These are phyloP conservation scores for Carex myosuroides DNA, from an alignment of 176 grass and related monocot species.

Conservation along the genomic window DNA sequence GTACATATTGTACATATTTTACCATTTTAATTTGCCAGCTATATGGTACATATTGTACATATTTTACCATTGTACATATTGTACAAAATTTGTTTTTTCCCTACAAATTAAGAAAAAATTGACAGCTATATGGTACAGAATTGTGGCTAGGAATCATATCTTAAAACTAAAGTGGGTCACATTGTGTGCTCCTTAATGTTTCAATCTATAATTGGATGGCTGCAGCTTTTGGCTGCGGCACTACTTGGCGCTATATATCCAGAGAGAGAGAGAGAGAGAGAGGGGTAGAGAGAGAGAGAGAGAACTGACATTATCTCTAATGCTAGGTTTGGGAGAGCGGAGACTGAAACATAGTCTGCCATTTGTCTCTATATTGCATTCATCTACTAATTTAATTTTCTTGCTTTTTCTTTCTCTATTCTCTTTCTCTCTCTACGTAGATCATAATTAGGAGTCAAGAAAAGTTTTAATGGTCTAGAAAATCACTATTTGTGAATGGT, in stretches of 20 bases:
- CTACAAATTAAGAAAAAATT: neutral
- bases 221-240: conserved; percentile 27
- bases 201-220: conserved; percentile 11
- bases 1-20: neutral
- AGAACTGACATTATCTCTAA: conserved; percentile 26
- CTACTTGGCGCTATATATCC: conserved; percentile 1
- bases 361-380: conserved; percentile 10
- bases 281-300: conserved; percentile 17
- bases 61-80: neutral
- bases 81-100: too few relatives aligned
- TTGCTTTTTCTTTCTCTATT: neutral
- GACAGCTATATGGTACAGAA: neutral
- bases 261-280: conserved; percentile 14
- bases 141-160: neutral
- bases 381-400: neutral
- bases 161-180: neutral
- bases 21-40: neutral
- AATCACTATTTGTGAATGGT: too few relatives aligned
- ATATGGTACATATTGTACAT: neutral
- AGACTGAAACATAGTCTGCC: conserved; percentile 11
- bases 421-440: neutral
- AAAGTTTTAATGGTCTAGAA: neutral
- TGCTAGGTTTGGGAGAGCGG: conserved; percentile 22
- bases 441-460: neutral
- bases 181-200: neutral